These are phyloP conservation scores for Dipteronia sinensis DNA, from an alignment of 345 rosid genomes.

Conservation along the genomic window DNA sequence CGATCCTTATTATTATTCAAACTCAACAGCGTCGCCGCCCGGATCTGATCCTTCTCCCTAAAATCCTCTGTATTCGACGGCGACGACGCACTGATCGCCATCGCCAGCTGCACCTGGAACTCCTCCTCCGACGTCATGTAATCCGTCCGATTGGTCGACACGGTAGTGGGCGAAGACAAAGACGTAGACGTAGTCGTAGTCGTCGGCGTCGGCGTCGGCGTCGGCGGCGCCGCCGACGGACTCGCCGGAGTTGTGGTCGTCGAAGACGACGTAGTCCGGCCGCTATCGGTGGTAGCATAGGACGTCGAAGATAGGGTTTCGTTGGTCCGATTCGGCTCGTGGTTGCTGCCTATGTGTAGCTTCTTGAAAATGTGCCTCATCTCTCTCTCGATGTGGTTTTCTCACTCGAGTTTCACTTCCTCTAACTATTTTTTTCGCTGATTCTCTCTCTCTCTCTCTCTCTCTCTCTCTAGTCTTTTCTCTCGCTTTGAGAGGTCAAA, in stretches of 20 bases:
- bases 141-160: slow-evolving; percentile 37
- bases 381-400: slow-evolving; percentile 10
- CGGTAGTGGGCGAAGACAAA: slow-evolving; percentile 34
- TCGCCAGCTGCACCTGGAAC: slow-evolving; percentile 90
- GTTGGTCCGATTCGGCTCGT: slow-evolving; percentile 72
- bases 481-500: neutral
- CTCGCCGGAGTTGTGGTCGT: slow-evolving; percentile 41
- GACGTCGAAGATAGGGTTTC: slow-evolving; percentile 52
- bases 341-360: slow-evolving; percentile 74
- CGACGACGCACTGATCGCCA: slow-evolving; percentile 75
- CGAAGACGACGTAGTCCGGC: slow-evolving; percentile 47
- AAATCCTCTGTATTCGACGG: slow-evolving; percentile 78
- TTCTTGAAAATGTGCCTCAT: slow-evolving; percentile 98
- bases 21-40: slow-evolving; percentile 76
- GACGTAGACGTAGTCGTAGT: slow-evolving; percentile 29
- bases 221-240: slow-evolving; percentile 38
- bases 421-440: neutral
- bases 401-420: neutral
- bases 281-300: slow-evolving; percentile 55
- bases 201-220: slow-evolving; percentile 39
- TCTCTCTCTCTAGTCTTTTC: slow-evolving; percentile 9
- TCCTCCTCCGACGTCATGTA: slow-evolving; percentile 92
- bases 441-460: slow-evolving; percentile 3
- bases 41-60: slow-evolving; percentile 90
- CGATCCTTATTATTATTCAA: slow-evolving; percentile 37